Percentiles rank a stretch among this genome's conserved stretches.
Conservation (phyloP, 108 stramenopile species). For the Nitzschia inconspicua region DNA sequence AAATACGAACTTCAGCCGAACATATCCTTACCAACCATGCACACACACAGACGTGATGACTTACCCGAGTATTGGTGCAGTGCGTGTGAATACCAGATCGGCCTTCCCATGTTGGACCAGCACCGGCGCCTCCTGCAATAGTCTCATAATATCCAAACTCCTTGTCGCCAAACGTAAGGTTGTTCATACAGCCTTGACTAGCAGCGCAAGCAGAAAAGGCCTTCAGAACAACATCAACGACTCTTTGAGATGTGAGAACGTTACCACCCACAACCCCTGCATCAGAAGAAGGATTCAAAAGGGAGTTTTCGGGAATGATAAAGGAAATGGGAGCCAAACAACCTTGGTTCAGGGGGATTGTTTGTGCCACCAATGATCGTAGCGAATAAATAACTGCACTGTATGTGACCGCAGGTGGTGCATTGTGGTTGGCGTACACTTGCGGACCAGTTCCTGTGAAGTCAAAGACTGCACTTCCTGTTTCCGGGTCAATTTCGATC, state of each 20-base stretch:
- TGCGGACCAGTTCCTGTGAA: constrained; percentile 98
- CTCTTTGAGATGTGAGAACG: constrained; percentile 96
- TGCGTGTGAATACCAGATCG: constrained; percentile 96
- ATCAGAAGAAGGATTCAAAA: constrained; percentile 90
- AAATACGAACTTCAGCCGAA: too few species aligned
- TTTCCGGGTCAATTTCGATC: constrained; percentile 80
- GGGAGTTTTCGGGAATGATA: constrained; percentile 77
- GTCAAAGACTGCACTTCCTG: constrained; percentile 88
- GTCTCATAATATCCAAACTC: constrained; percentile 99
- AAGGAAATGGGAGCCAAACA: constrained; percentile 93
- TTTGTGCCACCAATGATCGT: constrained; percentile 86
- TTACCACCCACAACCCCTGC: constrained; percentile 99
- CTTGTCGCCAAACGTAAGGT: constrained; percentile 97
- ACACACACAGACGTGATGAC: too few species aligned
- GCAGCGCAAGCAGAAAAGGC: constrained; percentile 98
- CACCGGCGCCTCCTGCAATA: constrained; percentile 98
- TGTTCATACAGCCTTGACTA: constrained; percentile 99
- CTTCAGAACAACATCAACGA: constrained; percentile 96
- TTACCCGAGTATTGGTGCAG: constrained; percentile 96
- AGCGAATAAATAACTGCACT: constrained; percentile 97
- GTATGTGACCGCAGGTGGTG: constrained; percentile 98
- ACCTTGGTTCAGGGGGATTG: constrained; percentile 98
- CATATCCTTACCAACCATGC: too few species aligned
- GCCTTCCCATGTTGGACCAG: constrained; percentile 96
- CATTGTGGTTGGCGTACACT: constrained; percentile 94